Percentiles rank a stretch among this genome's conserved stretches.
phyloP scores from a whole-genome alignment of 805 yeast species.

The Metschnikowia drakensbergensis region DNA sequence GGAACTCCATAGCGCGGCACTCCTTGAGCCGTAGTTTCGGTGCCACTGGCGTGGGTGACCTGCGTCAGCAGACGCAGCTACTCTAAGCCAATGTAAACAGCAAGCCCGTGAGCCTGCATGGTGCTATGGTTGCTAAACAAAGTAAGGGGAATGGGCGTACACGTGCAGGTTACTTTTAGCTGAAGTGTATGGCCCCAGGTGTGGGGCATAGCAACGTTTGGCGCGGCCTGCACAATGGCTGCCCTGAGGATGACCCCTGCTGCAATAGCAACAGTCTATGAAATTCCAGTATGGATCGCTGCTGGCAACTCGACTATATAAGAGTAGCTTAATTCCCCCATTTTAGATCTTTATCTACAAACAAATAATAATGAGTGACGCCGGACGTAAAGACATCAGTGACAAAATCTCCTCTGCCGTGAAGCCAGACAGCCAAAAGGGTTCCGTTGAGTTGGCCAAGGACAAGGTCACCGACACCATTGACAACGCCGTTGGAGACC shows the following conservation, averaged over 20 bases:
- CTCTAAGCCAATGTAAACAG: not conserved
- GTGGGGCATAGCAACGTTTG: conserved; percentile 2
- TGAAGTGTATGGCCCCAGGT: not conserved
- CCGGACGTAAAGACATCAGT: conserved; percentile 40
- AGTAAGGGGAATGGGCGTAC: not conserved
- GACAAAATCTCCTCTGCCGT: conserved; percentile 37
- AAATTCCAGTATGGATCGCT: not conserved
- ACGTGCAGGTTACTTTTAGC: not conserved
- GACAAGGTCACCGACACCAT: conserved; percentile 36
- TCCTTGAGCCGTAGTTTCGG: too few species aligned
- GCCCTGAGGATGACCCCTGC: not conserved
- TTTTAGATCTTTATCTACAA: not conserved
- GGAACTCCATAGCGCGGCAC: too few species aligned
- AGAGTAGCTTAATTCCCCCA: not conserved
- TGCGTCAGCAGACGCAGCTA: not conserved
- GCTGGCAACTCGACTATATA: conserved; percentile 7
- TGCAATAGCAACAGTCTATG: conserved; percentile 1
- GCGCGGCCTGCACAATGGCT: conserved; percentile 8
- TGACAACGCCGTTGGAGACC: conserved; percentile 38
- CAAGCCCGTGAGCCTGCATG: not conserved
- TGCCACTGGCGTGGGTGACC: too few species aligned
- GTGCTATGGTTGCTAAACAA: not conserved
- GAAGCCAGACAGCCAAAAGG: conserved; percentile 42
- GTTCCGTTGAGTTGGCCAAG: conserved; percentile 33
- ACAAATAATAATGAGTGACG: conserved; percentile 33